A percentile compares a stretch with the other conserved stretches of the same genome.
These are phyloP conservation scores for Psilocybe cubensis DNA, from an alignment of 768 basidiomycete genomes.

Conservation along the genomic window DNA sequence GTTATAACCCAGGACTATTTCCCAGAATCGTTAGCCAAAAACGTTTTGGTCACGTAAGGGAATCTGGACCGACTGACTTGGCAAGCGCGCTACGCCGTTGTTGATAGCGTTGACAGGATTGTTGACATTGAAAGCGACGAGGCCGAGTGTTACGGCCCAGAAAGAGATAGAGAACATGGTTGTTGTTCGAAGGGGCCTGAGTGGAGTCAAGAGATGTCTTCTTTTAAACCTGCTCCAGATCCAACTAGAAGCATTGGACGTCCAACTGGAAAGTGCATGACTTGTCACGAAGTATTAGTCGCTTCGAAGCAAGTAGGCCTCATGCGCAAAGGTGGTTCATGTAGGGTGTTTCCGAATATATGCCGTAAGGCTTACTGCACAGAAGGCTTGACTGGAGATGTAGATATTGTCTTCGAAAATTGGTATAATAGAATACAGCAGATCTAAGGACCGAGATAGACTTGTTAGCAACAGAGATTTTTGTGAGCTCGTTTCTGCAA, in stretches of 20 bases:
- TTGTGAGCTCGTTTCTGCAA: no score
- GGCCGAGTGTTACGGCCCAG: conserved; percentile 22
- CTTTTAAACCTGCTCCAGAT: background rate
- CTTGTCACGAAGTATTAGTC: no score
- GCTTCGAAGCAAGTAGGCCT: background rate
- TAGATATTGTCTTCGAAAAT: background rate
- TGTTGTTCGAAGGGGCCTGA: background rate
- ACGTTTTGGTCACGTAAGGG: background rate
- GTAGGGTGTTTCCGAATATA: background rate
- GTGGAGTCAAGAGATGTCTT: background rate
- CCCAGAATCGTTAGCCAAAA: background rate
- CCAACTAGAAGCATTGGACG: background rate
- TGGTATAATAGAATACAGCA: background rate
- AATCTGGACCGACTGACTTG: conserved; percentile 28
- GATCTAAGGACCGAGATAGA: no score
- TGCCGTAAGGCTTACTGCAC: no score
- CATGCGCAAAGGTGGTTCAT: background rate
- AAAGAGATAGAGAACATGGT: conserved; percentile 25
- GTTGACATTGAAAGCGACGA: conserved; percentile 15
- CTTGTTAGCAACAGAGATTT: no score
- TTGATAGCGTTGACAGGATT: conserved; percentile 26
- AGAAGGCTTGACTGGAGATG: no score
- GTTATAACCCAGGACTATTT: conserved; percentile 65
- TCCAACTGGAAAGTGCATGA: background rate
- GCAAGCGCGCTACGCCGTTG: conserved; percentile 40